These are phyloP conservation scores for Aspergillus calidoustus DNA, from an alignment of 2,329 filamentous ascomycete species.

Conservation along the genomic window DNA sequence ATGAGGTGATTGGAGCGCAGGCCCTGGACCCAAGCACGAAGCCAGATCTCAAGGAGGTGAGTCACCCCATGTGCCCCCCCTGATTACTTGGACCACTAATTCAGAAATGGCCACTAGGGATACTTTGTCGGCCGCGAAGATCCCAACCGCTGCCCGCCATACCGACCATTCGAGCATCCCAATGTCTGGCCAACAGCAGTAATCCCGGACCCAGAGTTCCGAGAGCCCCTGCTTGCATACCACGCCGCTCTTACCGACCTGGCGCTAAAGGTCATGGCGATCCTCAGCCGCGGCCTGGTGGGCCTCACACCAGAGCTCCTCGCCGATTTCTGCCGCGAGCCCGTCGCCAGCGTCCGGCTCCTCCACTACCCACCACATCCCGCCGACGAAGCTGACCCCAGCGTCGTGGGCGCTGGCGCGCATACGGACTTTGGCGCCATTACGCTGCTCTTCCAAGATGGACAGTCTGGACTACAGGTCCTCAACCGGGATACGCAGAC, in stretches of 20 bases:
- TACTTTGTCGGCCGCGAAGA: background rate
- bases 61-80: too few species aligned
- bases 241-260: background rate
- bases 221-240: background rate
- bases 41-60: background rate
- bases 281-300: background rate
- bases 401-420: background rate
- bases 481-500: conserved; percentile 16
- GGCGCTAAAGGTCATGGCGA: background rate
- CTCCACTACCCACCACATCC: conserved; percentile 15
- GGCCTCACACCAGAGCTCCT: background rate
- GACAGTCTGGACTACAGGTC: background rate
- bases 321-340: background rate
- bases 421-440: background rate
- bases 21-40: conserved; percentile 9
- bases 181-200: background rate
- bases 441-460: background rate
- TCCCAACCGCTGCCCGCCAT: background rate
- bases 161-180: background rate
- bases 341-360: background rate
- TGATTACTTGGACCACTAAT: too few species aligned
- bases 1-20: conserved; percentile 47
- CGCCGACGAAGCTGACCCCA: background rate
- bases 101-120: too few species aligned
- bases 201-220: background rate